These are phyloP conservation scores for Schoenoplectus triqueter DNA, from an alignment of 202 grass and related monocot species.

Conservation along the genomic window DNA sequence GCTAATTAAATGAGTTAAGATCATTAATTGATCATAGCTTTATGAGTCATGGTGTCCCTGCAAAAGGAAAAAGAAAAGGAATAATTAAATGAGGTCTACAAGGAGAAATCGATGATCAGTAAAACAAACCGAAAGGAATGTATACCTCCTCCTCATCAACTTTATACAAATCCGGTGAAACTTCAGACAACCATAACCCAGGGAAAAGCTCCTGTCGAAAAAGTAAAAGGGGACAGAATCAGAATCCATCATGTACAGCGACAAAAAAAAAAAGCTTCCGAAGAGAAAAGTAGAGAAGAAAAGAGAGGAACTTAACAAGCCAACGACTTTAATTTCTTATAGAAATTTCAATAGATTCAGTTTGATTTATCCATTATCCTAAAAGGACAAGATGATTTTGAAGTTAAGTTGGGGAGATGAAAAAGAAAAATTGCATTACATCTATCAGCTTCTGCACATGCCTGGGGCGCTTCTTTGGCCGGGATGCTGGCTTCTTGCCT, in stretches of 20 bases:
- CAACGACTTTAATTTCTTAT: not conserved
- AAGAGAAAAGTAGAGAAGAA: not conserved
- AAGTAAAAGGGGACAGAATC: constrained; percentile 6
- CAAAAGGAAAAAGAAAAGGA: constrained; percentile 8
- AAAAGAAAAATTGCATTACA: constrained; percentile 38
- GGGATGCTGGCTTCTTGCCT: constrained; percentile 55
- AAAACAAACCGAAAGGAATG: not conserved
- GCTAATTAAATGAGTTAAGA: constrained; percentile 22
- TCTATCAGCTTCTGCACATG: constrained; percentile 57
- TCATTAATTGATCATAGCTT: not conserved
- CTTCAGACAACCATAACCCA: constrained; percentile 37
- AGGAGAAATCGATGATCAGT: constrained; percentile 8
- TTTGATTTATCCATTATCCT: not conserved
- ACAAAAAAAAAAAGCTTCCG: not conserved
- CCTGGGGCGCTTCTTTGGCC: constrained; percentile 49
- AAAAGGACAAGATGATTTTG: not conserved
- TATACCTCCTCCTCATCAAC: constrained; percentile 34
- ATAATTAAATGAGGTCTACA: not conserved
- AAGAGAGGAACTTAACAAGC: constrained; percentile 3
- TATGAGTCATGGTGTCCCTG: not conserved
- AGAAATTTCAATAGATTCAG: constrained; percentile 13
- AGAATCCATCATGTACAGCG: not conserved
- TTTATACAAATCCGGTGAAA: constrained; percentile 37
- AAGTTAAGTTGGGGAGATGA: constrained; percentile 1
- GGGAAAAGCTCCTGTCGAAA: constrained; percentile 25